A percentile compares a stretch with the other conserved stretches of the same genome.
These are phyloP conservation scores for Hordeum pubiflorum DNA, from an alignment of 202 grass and related monocot genomes.

Conservation along the genomic window DNA sequence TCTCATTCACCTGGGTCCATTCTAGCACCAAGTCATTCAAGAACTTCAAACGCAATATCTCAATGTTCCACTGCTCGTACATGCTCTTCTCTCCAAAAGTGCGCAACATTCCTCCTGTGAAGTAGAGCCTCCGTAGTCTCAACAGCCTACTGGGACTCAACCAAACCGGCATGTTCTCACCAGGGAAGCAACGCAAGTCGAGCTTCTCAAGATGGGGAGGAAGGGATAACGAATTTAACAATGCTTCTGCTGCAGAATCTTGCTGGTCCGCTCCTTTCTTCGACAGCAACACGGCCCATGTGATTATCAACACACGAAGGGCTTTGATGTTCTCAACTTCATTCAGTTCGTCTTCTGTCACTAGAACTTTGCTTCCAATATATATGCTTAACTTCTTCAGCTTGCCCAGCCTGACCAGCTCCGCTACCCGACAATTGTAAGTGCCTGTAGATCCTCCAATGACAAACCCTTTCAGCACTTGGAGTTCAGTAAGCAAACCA, in stretches of 20 bases:
- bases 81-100: conserved; percentile 12
- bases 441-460: conserved; percentile 49
- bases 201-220: conserved; percentile 48
- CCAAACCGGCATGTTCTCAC: conserved; percentile 32
- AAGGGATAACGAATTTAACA: conserved; percentile 22
- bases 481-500: conserved; percentile 38
- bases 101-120: conserved; percentile 51
- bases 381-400: conserved; percentile 62
- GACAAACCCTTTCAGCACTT: conserved; percentile 73
- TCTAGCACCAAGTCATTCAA: conserved; percentile 37
- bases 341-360: conserved; percentile 34
- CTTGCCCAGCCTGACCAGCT: conserved; percentile 43
- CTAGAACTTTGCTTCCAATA: conserved; percentile 45
- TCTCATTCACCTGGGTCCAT: conserved; percentile 32
- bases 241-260: conserved; percentile 6
- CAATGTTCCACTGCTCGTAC: conserved; percentile 20
- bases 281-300: conserved; percentile 47
- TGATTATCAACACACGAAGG: conserved; percentile 39
- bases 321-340: conserved; percentile 34
- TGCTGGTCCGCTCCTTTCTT: conserved; percentile 11
- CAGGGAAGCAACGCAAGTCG: conserved; percentile 54
- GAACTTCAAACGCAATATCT: conserved; percentile 53
- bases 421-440: conserved; percentile 39
- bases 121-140: conserved; percentile 49
- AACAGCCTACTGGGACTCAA: conserved; percentile 20